A percentile compares a stretch with the other conserved stretches of the same genome.
Conservation (phyloP, 805 yeast species). For the Maudiozyma pseudohumilis region DNA sequence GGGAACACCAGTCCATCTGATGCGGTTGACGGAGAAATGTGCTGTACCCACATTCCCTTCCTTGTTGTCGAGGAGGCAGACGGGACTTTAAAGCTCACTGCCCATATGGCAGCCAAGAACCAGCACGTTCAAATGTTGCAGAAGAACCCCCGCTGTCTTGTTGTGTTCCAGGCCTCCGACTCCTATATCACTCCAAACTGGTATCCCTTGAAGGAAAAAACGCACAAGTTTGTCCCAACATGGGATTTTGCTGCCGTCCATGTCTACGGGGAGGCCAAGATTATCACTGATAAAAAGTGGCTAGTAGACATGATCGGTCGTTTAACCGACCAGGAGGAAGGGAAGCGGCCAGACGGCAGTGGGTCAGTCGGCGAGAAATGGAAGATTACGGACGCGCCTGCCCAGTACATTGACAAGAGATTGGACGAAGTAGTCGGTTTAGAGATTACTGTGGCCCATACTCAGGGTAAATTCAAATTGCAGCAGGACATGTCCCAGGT, state of each 20-base stretch:
- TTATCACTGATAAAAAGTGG: background rate
- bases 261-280: slow-evolving; percentile 1
- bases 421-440: slow-evolving; percentile 1
- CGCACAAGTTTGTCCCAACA: slow-evolving; percentile 1
- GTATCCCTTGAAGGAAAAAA: background rate
- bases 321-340: background rate
- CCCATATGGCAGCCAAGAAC: background rate
- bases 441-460: background rate
- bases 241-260: slow-evolving; percentile 1
- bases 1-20: background rate
- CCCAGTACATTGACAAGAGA: background rate
- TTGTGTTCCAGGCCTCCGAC: slow-evolving; percentile 1
- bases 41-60: background rate
- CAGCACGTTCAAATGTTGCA: slow-evolving; percentile 1
- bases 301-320: background rate
- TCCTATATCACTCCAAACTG: background rate
- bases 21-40: background rate
- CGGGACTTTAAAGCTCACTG: background rate
- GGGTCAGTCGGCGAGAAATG: background rate
- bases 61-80: background rate
- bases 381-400: background rate
- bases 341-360: background rate
- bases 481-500: background rate
- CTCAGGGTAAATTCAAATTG: background rate
- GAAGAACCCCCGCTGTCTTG: background rate